These are phyloP conservation scores for Lactarius tabidus DNA, from an alignment of 768 basidiomycete species.

Conservation along the genomic window DNA sequence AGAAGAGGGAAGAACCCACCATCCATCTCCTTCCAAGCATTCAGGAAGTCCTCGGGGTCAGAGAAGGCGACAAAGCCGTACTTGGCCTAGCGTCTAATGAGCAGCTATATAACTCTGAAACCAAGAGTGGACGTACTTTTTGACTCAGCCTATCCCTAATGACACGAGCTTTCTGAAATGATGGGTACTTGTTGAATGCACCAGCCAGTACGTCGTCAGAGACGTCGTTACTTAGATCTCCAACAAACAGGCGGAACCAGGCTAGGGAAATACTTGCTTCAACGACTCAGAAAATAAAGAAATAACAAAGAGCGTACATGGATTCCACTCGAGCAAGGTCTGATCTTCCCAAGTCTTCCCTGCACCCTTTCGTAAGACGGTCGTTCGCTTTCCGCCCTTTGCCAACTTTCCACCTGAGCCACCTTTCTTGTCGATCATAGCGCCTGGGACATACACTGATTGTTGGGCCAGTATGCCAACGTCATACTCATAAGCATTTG, in stretches of 20 bases:
- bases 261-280: slow-evolving; percentile 42
- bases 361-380: slow-evolving; percentile 91
- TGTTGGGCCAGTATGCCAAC: slow-evolving; percentile 88
- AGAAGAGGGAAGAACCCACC: slow-evolving; percentile 46
- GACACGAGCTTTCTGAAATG: slow-evolving; percentile 93
- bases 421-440: slow-evolving; percentile 84
- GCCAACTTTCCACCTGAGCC: slow-evolving; percentile 82
- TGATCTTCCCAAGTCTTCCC: slow-evolving; percentile 99
- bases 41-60: slow-evolving; percentile 97
- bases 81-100: slow-evolving; percentile 60
- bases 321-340: slow-evolving; percentile 95
- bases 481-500: slow-evolving; percentile 90
- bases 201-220: slow-evolving; percentile 91
- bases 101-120: slow-evolving; percentile 9
- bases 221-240: slow-evolving; percentile 97
- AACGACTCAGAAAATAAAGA: slow-evolving; percentile 1
- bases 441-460: slow-evolving; percentile 89
- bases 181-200: slow-evolving; percentile 90
- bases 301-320: slow-evolving; percentile 53
- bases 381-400: slow-evolving; percentile 88
- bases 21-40: slow-evolving; percentile 99
- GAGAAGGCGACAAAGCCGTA: slow-evolving; percentile 97
- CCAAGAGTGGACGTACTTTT: slow-evolving; percentile 56
- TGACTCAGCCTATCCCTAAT: slow-evolving; percentile 91
- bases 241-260: slow-evolving; percentile 97